Percentiles rank a stretch among this genome's conserved stretches.
Conservation (phyloP, 306 rosid species). For the Lathyrus tuberosus region DNA sequence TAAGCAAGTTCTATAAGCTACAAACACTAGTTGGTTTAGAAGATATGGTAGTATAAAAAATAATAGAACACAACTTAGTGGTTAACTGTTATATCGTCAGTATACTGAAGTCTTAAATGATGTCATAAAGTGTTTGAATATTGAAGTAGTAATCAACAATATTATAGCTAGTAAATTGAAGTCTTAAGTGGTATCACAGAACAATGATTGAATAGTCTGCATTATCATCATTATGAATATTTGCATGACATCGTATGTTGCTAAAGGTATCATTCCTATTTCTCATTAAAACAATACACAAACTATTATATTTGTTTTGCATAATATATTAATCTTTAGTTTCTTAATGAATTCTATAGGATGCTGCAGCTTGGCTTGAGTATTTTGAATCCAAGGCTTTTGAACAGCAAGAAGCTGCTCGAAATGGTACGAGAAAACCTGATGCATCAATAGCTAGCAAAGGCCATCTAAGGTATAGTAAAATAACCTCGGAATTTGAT, state of each 20-base stretch:
- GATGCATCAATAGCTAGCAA: slow-evolving; percentile 98
- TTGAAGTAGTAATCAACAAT: background rate
- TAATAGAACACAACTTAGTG: slow-evolving; percentile 6
- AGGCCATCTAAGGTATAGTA: slow-evolving; percentile 89
- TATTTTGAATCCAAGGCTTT: slow-evolving; percentile 99
- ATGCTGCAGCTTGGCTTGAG: slow-evolving; percentile 99
- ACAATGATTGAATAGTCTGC: slow-evolving; percentile 14
- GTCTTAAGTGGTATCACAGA: slow-evolving; percentile 23
- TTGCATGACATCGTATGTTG: background rate
- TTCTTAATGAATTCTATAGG: slow-evolving; percentile 57
- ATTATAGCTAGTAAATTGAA: slow-evolving; percentile 21
- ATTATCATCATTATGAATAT: slow-evolving; percentile 5
- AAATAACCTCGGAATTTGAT: slow-evolving; percentile 25
- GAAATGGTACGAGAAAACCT: slow-evolving; percentile 93
- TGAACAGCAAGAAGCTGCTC: slow-evolving; percentile 99
- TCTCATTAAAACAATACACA: background rate
- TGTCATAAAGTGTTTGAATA: slow-evolving; percentile 8
- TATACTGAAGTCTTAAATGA: slow-evolving; percentile 25
- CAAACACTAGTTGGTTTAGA: slow-evolving; percentile 5
- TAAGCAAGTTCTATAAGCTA: slow-evolving; percentile 4
- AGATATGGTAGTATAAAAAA: slow-evolving; percentile 18
- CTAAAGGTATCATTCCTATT: background rate
- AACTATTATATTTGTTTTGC: background rate
- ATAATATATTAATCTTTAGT: slow-evolving; percentile 29
- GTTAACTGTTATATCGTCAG: background rate